Percentiles rank a stretch among this genome's conserved stretches.
Conservation (phyloP, 2,329 filamentous ascomycete genomes). For the Curvularia eragrostidis region DNA sequence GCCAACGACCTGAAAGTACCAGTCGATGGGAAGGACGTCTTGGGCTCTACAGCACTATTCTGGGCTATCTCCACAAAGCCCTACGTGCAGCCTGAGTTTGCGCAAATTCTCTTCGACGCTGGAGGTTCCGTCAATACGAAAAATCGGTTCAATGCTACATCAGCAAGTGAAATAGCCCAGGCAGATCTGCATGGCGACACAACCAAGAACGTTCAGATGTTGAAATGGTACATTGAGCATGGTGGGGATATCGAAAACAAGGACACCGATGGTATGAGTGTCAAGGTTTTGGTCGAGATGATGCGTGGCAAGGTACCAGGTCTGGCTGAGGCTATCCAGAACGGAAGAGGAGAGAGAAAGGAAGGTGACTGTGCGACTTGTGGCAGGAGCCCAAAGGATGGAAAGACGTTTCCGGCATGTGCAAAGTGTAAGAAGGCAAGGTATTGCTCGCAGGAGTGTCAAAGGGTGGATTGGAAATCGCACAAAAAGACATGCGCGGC, state of each 20-base stretch:
- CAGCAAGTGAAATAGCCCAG: conserved; percentile 22
- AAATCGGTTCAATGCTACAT: conserved; percentile 19
- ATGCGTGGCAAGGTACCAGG: conserved; percentile 18
- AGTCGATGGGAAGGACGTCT: conserved; percentile 19
- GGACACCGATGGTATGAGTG: conserved; percentile 26
- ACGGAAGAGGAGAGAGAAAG: conserved; percentile 13
- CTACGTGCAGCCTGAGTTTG: conserved; percentile 19
- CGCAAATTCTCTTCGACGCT: conserved; percentile 26
- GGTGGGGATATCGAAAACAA: conserved; percentile 27
- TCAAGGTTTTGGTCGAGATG: conserved; percentile 23
- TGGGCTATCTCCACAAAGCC: conserved; percentile 26
- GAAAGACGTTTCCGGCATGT: conserved; percentile 11
- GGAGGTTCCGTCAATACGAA: conserved; percentile 21
- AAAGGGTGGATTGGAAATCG: conserved; percentile 26
- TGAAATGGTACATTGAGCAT: conserved; percentile 27
- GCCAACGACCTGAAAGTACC: conserved; percentile 18
- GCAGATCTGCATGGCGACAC: conserved; percentile 21
- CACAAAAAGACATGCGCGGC: conserved; percentile 23
- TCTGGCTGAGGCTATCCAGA: conserved; percentile 14
- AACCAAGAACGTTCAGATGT: conserved; percentile 19
- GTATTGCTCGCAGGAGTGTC: conserved; percentile 24
- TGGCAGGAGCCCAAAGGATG: conserved; percentile 15
- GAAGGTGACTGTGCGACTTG: conserved; percentile 21
- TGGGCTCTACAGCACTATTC: conserved; percentile 23
- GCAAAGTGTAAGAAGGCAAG: conserved; percentile 19